These are phyloP conservation scores for Sextonia rubra DNA, from an alignment of 164 flowering plant species.

Conservation along the genomic window DNA sequence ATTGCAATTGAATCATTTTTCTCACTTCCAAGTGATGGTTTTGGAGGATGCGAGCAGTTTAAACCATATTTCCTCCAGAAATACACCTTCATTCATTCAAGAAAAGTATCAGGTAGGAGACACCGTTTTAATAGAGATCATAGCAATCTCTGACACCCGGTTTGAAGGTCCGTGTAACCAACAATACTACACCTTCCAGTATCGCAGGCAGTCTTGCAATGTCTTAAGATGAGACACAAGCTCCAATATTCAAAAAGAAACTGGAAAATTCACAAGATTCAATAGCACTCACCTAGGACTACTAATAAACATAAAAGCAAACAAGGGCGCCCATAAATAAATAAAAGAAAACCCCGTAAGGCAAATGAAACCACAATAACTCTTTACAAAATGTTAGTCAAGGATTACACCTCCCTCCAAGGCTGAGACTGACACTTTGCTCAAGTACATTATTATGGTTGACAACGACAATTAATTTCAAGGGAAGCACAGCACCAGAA, in stretches of 20 bases:
- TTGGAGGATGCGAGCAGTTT: too few relatives aligned
- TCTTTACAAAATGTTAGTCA: conserved; percentile 39
- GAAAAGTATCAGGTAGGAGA: too few relatives aligned
- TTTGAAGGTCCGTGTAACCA: too few relatives aligned
- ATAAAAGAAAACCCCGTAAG: background rate
- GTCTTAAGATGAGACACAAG: too few relatives aligned
- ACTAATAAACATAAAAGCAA: background rate
- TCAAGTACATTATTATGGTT: conserved; percentile 35
- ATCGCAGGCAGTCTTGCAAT: too few relatives aligned
- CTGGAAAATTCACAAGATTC: background rate
- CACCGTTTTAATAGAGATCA: too few relatives aligned
- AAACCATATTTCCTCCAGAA: too few relatives aligned
- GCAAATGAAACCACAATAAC: conserved; percentile 22
- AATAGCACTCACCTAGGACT: background rate
- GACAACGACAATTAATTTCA: conserved; percentile 2
- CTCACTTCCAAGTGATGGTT: too few relatives aligned
- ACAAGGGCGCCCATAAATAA: background rate
- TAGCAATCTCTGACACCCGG: too few relatives aligned
- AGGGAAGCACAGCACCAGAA: background rate
- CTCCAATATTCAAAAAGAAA: background rate
- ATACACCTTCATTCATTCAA: too few relatives aligned
- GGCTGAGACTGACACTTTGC: conserved; percentile 23
- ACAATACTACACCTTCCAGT: too few relatives aligned
- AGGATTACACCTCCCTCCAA: conserved; percentile 41
- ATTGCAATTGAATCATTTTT: too few relatives aligned